These are phyloP conservation scores for Purpureocillium lavendulum DNA, from an alignment of 2,329 filamentous ascomycete genomes.

Conservation along the genomic window DNA sequence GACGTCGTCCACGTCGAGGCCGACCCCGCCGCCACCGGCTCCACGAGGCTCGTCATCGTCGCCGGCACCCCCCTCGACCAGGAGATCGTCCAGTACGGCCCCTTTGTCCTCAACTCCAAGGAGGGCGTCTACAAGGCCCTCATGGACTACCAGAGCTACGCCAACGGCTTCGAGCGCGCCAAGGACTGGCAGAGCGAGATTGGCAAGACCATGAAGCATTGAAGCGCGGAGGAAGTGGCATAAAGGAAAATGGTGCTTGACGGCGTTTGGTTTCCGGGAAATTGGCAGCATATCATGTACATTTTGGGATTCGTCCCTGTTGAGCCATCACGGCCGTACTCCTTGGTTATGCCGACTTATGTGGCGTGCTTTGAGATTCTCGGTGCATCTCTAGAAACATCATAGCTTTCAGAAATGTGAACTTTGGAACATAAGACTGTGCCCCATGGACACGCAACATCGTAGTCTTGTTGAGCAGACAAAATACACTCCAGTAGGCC, in stretches of 20 bases:
- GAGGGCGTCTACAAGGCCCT: slow-evolving; percentile 71
- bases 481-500: too few relatives aligned
- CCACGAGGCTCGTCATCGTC: slow-evolving; percentile 57
- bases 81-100: slow-evolving; percentile 74
- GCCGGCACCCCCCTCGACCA: slow-evolving; percentile 76
- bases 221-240: neutral
- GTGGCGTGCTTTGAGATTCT: too few relatives aligned
- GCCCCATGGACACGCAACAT: slow-evolving; percentile 15
- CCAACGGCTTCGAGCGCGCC: slow-evolving; percentile 75
- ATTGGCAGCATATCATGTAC: too few relatives aligned
- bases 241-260: too few relatives aligned
- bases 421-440: slow-evolving; percentile 7
- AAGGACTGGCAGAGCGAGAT: slow-evolving; percentile 79
- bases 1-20: slow-evolving; percentile 68
- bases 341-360: too few relatives aligned
- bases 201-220: slow-evolving; percentile 61
- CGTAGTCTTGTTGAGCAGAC: too few relatives aligned
- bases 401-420: too few relatives aligned
- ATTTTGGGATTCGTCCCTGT: too few relatives aligned
- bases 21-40: slow-evolving; percentile 51
- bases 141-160: slow-evolving; percentile 62
- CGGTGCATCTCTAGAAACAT: too few relatives aligned
- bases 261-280: too few relatives aligned
- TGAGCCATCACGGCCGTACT: too few relatives aligned
- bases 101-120: slow-evolving; percentile 68